These are phyloP conservation scores for Globisporangium emineosum DNA, from an alignment of 352 stramenopile genomes.

Conservation along the genomic window DNA sequence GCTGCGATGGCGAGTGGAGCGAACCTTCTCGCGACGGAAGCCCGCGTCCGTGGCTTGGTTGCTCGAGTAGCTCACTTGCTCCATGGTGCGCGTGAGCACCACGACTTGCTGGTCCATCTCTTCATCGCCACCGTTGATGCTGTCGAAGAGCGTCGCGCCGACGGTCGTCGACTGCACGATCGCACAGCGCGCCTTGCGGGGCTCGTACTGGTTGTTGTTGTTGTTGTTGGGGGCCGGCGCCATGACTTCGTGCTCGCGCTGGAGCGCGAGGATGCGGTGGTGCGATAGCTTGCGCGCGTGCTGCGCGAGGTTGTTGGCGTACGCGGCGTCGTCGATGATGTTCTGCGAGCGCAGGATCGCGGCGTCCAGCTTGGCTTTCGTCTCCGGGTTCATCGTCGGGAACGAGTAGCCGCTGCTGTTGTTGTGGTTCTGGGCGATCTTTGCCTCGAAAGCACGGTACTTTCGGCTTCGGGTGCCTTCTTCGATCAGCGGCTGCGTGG, in stretches of 20 bases:
- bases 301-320: constrained; percentile 66
- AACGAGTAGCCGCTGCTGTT: constrained; percentile 8
- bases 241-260: constrained; percentile 56
- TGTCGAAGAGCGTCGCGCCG: constrained; percentile 9
- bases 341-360: constrained; percentile 45
- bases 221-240: constrained; percentile 22
- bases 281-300: constrained; percentile 68
- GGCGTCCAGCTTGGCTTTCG: constrained; percentile 41
- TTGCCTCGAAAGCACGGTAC: constrained; percentile 18
- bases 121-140: too few species aligned
- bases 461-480: constrained; percentile 19
- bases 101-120: constrained; percentile 12
- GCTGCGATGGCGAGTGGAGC: neutral
- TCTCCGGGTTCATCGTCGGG: constrained; percentile 15
- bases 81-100: constrained; percentile 14
- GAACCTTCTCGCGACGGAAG: constrained; percentile 3
- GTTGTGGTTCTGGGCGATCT: constrained; percentile 18
- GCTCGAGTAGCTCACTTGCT: neutral
- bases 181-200: constrained; percentile 1
- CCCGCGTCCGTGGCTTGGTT: constrained; percentile 9
- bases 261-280: constrained; percentile 57
- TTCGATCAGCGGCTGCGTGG: constrained; percentile 21
- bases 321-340: constrained; percentile 62
- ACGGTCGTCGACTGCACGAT: neutral
- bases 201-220: constrained; percentile 20